These are phyloP conservation scores for Fusarium albosuccineum DNA, from an alignment of 2,329 filamentous ascomycete species.

Conservation along the genomic window DNA sequence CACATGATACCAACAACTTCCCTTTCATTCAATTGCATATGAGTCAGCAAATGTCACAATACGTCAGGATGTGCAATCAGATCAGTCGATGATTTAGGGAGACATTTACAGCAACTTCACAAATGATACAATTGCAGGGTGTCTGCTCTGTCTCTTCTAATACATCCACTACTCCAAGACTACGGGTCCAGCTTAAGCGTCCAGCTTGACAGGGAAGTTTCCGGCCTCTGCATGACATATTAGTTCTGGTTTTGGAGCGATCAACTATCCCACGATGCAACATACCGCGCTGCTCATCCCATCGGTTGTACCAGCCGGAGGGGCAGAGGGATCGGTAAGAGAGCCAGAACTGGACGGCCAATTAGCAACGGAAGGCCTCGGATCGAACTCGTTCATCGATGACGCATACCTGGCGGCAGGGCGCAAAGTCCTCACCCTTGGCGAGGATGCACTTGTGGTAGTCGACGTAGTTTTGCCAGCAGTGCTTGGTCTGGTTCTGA, in stretches of 20 bases:
- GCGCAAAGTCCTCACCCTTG: constrained; percentile 98
- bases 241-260: constrained; percentile 42
- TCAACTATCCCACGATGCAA: constrained; percentile 35
- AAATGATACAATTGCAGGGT: constrained; percentile 56
- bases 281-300: constrained; percentile 97
- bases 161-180: constrained; percentile 42
- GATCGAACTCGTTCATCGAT: constrained; percentile 1
- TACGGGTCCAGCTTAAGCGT: constrained; percentile 61
- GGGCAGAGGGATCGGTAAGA: constrained; percentile 98
- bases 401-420: constrained; percentile 86
- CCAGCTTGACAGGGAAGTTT: constrained; percentile 76
- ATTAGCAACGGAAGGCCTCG: constrained; percentile 34
- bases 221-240: constrained; percentile 67
- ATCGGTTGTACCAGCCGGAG: constrained; percentile 91
- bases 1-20: constrained; percentile 39
- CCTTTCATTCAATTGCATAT: constrained; percentile 18
- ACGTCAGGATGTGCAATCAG: constrained; percentile 23
- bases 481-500: constrained; percentile 99
- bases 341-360: constrained; percentile 81
- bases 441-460: constrained; percentile 99
- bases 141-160: constrained; percentile 50
- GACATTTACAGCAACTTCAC: constrained; percentile 48
- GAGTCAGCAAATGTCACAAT: constrained; percentile 32
- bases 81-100: constrained; percentile 40
- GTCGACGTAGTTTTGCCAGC: constrained; percentile 99